These are phyloP conservation scores for Hypoxylon sp. DNA, from an alignment of 2,329 filamentous ascomycete genomes.

Conservation along the genomic window DNA sequence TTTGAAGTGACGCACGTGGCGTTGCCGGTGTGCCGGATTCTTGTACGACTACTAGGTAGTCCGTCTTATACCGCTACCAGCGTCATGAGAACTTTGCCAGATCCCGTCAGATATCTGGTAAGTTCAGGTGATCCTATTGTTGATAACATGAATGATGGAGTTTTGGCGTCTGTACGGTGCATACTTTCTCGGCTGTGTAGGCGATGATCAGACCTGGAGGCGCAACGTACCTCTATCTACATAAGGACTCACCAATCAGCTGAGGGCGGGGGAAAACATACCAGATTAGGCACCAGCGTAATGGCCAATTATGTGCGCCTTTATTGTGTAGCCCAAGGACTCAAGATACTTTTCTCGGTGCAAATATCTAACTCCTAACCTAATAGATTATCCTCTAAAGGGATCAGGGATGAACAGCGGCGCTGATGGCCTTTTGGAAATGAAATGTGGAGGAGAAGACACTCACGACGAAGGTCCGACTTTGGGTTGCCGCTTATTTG, in stretches of 20 bases:
- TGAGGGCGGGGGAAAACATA: conserved; percentile 16
- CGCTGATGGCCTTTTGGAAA: background rate
- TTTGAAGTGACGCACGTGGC: too few relatives aligned
- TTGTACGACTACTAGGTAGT: conserved; percentile 2
- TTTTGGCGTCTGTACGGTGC: background rate
- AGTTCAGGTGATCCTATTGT: too few relatives aligned
- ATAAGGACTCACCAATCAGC: background rate
- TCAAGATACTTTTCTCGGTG: background rate
- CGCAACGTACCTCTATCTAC: background rate
- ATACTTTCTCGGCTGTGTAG: conserved; percentile 19
- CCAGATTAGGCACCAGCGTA: conserved; percentile 23
- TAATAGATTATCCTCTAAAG: background rate
- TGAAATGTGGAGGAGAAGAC: background rate
- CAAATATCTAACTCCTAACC: background rate
- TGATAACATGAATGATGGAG: conserved; percentile 5
- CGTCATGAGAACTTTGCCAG: background rate
- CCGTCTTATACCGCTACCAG: too few relatives aligned
- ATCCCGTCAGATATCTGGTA: background rate
- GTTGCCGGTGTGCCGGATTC: too few relatives aligned
- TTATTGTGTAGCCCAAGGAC: background rate
- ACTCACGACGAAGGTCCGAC: too few relatives aligned
- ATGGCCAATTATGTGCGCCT: conserved; percentile 12
- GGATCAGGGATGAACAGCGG: background rate
- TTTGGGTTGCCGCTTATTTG: too few relatives aligned
- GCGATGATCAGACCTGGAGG: conserved; percentile 19